Evolutionary conservation across 352 stramenopile genomes (phyloP).

Genomic region (Globisporangium barbulae): DNA sequence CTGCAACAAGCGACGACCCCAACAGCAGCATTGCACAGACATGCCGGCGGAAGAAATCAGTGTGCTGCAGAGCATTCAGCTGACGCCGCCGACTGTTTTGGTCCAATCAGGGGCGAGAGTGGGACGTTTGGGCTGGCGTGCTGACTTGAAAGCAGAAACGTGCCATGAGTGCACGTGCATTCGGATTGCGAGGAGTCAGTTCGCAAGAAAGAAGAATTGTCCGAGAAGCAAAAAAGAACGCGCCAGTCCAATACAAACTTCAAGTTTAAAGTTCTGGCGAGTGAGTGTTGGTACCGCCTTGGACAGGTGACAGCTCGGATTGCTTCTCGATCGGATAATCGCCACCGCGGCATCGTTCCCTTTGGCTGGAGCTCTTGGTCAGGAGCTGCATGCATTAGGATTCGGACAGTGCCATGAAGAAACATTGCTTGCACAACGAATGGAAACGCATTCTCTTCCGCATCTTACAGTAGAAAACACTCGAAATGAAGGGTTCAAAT

Average conservation of each 20-base stretch:
- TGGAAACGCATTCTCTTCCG: too few relatives aligned
- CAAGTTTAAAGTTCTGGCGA: not conserved
- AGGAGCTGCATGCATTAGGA: too few relatives aligned
- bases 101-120: not conserved
- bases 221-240: not conserved
- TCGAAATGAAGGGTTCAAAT: not conserved
- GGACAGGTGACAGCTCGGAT: too few relatives aligned
- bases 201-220: not conserved
- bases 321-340: too few relatives aligned
- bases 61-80: not conserved
- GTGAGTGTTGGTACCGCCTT: not conserved
- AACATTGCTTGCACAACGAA: too few relatives aligned
- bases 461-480: too few relatives aligned
- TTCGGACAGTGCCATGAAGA: too few relatives aligned
- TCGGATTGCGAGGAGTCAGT: conserved; percentile 1
- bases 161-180: not conserved
- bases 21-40: not conserved
- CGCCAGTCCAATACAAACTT: not conserved
- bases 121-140: not conserved
- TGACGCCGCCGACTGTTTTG: not conserved
- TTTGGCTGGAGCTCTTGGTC: too few relatives aligned
- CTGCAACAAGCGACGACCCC: not conserved
- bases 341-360: too few relatives aligned
- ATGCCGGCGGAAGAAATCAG: not conserved
- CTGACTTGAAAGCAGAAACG: conserved; percentile 7